A percentile compares a stretch with the other conserved stretches of the same genome.
Conservation (phyloP, 2,329 filamentous ascomycete genomes). For the Ploettnerulaceae sp. region DNA sequence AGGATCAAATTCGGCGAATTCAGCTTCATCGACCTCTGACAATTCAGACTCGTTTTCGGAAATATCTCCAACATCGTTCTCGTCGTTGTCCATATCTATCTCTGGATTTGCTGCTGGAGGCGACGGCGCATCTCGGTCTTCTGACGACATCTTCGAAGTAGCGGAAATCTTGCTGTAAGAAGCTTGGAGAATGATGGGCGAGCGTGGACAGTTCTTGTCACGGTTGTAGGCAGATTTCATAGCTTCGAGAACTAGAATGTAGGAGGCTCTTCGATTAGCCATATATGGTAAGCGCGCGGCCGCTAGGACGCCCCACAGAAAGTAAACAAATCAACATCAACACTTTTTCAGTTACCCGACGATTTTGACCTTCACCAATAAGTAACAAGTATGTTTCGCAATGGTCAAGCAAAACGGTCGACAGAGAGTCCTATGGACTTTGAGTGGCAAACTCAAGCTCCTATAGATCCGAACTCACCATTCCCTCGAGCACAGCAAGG, state of each 20-base stretch:
- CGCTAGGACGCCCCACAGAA: too few species aligned
- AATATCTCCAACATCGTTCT: conserved; percentile 31
- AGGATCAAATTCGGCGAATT: conserved; percentile 66
- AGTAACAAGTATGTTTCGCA: conserved; percentile 24
- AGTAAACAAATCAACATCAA: conserved; percentile 3
- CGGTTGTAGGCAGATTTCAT: background rate
- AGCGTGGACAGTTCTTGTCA: too few species aligned
- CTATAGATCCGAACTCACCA: conserved; percentile 56
- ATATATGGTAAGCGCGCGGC: too few species aligned
- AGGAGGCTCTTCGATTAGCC: too few species aligned
- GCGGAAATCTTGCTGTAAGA: background rate
- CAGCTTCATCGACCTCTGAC: conserved; percentile 65
- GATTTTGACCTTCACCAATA: background rate
- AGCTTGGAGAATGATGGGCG: too few species aligned
- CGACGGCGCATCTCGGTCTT: conserved; percentile 24
- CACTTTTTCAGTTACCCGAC: too few species aligned
- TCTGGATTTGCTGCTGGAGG: conserved; percentile 26
- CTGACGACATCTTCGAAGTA: conserved; percentile 3
- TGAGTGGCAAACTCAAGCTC: conserved; percentile 56
- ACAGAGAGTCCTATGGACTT: conserved; percentile 62
- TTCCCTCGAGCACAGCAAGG: conserved; percentile 44
- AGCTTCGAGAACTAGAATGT: background rate
- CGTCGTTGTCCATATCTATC: conserved; percentile 30
- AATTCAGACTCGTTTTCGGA: conserved; percentile 48
- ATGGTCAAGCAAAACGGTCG: conserved; percentile 45